These are phyloP conservation scores for Marasmius tenuissimus DNA, from an alignment of 1,284 basidiomycete species.

Conservation along the genomic window DNA sequence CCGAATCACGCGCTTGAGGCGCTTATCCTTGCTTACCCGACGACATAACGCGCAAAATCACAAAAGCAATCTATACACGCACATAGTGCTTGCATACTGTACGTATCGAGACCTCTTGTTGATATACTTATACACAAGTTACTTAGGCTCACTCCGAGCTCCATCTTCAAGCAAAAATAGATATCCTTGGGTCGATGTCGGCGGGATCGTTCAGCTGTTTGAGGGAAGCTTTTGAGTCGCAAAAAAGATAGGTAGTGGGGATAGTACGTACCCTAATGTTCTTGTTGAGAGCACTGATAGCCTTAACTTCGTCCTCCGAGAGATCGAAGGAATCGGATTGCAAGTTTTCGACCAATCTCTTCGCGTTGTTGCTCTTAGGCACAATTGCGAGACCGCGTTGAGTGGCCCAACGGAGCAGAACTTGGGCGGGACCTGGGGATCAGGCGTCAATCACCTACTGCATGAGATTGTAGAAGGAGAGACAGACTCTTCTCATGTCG, in stretches of 20 bases:
- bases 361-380: slow-evolving; percentile 66
- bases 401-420: slow-evolving; percentile 78
- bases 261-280: slow-evolving; percentile 46
- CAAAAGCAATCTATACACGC: too few species aligned
- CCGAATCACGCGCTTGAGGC: too few species aligned
- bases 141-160: too few species aligned
- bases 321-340: slow-evolving; percentile 58
- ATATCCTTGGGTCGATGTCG: background rate
- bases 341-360: slow-evolving; percentile 63
- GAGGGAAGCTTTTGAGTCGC: slow-evolving; percentile 2
- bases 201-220: slow-evolving; percentile 68
- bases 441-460: background rate
- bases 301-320: slow-evolving; percentile 55
- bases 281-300: slow-evolving; percentile 63
- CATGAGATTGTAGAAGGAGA: background rate
- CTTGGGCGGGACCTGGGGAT: slow-evolving; percentile 50
- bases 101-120: too few species aligned
- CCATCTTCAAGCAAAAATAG: background rate
- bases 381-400: slow-evolving; percentile 78
- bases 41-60: too few species aligned
- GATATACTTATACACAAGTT: too few species aligned
- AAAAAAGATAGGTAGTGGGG: background rate
- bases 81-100: too few species aligned
- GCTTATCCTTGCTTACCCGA: too few species aligned
- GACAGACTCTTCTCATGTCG: slow-evolving; percentile 54